Evolutionary conservation across 2,329 filamentous ascomycete species (phyloP), one percentile per base, ranked within the genome.

Genomic region (Metarhizium humberi): DNA sequence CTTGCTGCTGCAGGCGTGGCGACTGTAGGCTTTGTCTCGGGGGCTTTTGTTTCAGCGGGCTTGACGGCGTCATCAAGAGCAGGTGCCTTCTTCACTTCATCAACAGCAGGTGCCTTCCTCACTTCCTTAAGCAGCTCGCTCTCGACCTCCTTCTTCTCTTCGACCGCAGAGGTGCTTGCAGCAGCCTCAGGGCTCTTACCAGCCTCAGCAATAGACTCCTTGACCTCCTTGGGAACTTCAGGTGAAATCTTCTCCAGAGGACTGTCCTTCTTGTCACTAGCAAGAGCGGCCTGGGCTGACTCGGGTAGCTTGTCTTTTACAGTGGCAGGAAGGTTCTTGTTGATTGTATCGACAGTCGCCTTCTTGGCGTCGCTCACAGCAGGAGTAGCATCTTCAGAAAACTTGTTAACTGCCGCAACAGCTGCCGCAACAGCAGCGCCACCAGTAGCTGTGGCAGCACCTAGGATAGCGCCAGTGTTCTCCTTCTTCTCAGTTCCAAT

Each of bases 71-170:
- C 72, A 43, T 57, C 63, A 0, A 65, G 61, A 13, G 67, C 64
- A 61, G 74, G 63, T 53, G 67, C 66, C 53, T 71, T 66, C 68
- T 79, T 76, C 58, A 85, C 56, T 45, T 71, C 72, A 43, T 57
- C 63, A 0, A 65, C 61, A 13, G 67, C 64, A 61, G 74, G 63
- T 53, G 67, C 66, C 53, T 71, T 66, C 68, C 79, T 76, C 58
- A 85, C 78, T 68, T 87, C 81, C 60, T 82, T 78, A 50, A 91
- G 75, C 8, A 95, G 76, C 72, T 95, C 87, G 30, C 81, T 70
- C 74, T 95, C 90, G 5, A 91, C 78, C 10, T 76, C 78, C 68
- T 81, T 82, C 80, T 94, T 94, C 63, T 92, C 88, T 59, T 80
- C 73, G 6, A 94, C 87, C 18, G 85, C 87, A 55, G 78, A 77